Percentiles rank a stretch among this genome's conserved stretches.
These are phyloP conservation scores for Saksenaea oblongispora DNA, from an alignment of 371 early-diverging fungal species.

Conservation along the genomic window DNA sequence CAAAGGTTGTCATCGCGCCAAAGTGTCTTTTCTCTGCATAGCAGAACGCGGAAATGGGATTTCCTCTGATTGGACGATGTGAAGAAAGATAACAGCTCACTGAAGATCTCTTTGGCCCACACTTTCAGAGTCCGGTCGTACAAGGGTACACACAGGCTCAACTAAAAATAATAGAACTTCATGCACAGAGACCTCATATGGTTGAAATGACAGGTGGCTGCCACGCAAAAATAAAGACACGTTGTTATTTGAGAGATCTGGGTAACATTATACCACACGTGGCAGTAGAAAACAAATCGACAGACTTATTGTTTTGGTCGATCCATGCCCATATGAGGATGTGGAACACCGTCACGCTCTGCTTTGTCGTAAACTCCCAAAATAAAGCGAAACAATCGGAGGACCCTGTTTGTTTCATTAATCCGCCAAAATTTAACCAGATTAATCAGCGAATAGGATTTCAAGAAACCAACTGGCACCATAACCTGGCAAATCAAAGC, in stretches of 20 bases:
- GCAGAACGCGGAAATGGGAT: not conserved
- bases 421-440: too few species aligned
- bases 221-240: not conserved
- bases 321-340: not conserved
- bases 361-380: not conserved
- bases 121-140: not conserved
- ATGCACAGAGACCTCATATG: conserved; percentile 5
- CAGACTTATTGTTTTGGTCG: conserved; percentile 5
- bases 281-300: not conserved
- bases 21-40: not conserved
- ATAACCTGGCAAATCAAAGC: too few species aligned
- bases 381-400: too few species aligned
- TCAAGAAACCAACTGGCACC: too few species aligned
- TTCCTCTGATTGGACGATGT: not conserved
- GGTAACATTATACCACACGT: conserved; percentile 1
- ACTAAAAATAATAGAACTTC: conserved; percentile 1
- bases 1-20: not conserved
- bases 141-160: not conserved
- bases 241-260: not conserved
- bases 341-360: not conserved
- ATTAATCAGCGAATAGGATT: too few species aligned
- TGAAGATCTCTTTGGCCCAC: not conserved
- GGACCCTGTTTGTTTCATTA: too few species aligned
- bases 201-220: conserved; percentile 2
- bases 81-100: not conserved